phyloP scores from a whole-genome alignment of 176 grass and related monocot genomes.

The Urochloa ruziziensis region DNA sequence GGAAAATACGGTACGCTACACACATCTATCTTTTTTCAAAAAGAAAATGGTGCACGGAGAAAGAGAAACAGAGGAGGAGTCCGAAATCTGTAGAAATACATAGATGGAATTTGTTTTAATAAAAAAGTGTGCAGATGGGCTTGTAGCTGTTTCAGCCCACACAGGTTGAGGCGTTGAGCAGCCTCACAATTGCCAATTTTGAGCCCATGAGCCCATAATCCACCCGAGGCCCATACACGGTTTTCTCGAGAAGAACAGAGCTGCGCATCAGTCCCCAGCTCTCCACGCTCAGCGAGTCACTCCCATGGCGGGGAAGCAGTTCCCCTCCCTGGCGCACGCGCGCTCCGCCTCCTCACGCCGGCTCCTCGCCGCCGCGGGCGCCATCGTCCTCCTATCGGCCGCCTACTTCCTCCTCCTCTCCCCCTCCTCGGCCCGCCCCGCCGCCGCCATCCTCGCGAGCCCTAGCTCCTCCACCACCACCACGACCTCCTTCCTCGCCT shows the following conservation, averaged over 20 bases:
- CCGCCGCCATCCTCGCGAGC: background rate
- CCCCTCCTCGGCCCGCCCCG: conserved; percentile 21
- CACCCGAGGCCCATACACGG: background rate
- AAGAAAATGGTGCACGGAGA: background rate
- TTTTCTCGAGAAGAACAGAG: background rate
- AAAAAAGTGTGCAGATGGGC: background rate
- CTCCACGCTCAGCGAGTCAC: conserved; percentile 52
- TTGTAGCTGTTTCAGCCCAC: background rate
- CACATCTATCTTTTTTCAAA: background rate
- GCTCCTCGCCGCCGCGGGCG: conserved; percentile 35
- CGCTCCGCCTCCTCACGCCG: conserved; percentile 51
- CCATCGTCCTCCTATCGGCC: conserved; percentile 28
- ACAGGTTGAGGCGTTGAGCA: background rate
- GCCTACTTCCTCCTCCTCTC: conserved; percentile 47
- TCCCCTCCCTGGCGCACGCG: conserved; percentile 44
- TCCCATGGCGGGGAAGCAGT: conserved; percentile 89
- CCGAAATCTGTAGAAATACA: background rate
- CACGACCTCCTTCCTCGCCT: conserved; percentile 51
- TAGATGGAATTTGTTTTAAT: background rate
- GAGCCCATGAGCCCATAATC: conserved; percentile 48
- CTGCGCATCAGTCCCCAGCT: conserved; percentile 14
- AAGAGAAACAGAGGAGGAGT: background rate
- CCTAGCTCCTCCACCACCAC: conserved; percentile 30
- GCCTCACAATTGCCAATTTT: background rate
- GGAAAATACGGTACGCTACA: background rate